A percentile compares a stretch with the other conserved stretches of the same genome.
Conservation (phyloP, 345 rosid species). For the Salix brachista region DNA sequence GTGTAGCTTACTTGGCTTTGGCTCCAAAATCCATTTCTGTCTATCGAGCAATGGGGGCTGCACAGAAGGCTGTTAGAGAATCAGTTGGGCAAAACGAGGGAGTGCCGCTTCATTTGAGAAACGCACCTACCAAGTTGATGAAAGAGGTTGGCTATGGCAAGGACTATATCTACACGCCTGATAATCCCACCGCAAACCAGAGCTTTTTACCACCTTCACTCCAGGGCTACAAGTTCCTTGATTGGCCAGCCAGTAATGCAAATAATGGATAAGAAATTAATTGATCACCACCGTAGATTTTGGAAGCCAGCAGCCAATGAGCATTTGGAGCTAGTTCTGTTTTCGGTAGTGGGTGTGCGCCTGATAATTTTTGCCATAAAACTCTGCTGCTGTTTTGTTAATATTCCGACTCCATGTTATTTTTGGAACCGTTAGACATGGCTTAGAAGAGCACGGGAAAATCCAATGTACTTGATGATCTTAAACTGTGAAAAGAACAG, state of each 20-base stretch:
- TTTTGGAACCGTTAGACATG: neutral
- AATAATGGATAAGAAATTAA: slow-evolving; percentile 12
- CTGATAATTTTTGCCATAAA: neutral
- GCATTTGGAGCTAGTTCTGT: neutral
- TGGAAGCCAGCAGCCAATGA: neutral
- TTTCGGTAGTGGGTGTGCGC: neutral
- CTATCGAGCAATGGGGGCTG: slow-evolving; percentile 62
- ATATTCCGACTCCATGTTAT: neutral
- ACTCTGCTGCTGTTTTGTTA: neutral
- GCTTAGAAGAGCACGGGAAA: neutral
- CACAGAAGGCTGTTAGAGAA: slow-evolving; percentile 61
- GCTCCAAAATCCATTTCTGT: slow-evolving; percentile 73
- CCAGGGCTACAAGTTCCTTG: slow-evolving; percentile 63
- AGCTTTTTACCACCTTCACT: slow-evolving; percentile 63
- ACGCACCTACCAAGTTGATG: slow-evolving; percentile 81
- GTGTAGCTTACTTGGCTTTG: slow-evolving; percentile 73
- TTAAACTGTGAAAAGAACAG: neutral
- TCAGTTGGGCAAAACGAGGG: slow-evolving; percentile 79
- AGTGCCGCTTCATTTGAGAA: slow-evolving; percentile 80
- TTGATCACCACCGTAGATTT: neutral
- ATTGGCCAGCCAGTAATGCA: slow-evolving; percentile 44
- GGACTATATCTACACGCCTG: slow-evolving; percentile 72
- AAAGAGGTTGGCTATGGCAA: slow-evolving; percentile 74
- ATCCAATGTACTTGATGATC: neutral
- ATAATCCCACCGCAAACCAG: slow-evolving; percentile 51